phyloP scores from a whole-genome alignment of 2,329 filamentous ascomycete genomes.

The Ophiostoma novo-ulmi region DNA sequence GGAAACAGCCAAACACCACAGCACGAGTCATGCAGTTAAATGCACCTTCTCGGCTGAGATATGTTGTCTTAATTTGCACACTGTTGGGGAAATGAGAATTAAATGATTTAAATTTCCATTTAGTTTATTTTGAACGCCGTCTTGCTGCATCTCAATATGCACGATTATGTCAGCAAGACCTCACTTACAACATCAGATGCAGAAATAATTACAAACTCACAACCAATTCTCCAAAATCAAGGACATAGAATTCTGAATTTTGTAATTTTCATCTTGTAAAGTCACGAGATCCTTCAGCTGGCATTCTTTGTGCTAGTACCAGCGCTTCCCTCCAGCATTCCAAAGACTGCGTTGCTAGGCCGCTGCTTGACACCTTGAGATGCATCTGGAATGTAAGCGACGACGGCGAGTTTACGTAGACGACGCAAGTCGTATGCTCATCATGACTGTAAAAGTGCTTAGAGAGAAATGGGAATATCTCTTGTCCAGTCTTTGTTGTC shows the following conservation, averaged over 20 bases:
- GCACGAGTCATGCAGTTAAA: neutral
- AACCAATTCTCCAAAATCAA: neutral
- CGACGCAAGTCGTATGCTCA: neutral
- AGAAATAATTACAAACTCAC: neutral
- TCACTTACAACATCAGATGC: neutral
- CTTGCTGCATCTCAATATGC: neutral
- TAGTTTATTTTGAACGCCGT: neutral
- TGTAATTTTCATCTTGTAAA: neutral
- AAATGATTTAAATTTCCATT: neutral
- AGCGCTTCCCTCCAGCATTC: constrained; percentile 10
- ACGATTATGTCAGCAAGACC: neutral
- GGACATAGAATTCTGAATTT: neutral
- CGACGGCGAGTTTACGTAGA: neutral
- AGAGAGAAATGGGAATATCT: neutral
- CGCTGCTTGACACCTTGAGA: constrained; percentile 11
- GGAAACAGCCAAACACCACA: neutral
- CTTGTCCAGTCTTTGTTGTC: neutral
- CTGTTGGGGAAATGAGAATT: neutral
- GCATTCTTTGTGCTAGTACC: neutral
- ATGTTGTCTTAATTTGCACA: neutral
- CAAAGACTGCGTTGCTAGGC: constrained; percentile 17
- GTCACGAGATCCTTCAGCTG: neutral
- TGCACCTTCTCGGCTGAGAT: neutral
- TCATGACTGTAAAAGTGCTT: neutral
- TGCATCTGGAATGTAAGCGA: constrained; percentile 20